Percentiles rank a stretch among this genome's conserved stretches.
Conservation (phyloP, 345 rosid genomes). For the Eucalyptus leucophloia region DNA sequence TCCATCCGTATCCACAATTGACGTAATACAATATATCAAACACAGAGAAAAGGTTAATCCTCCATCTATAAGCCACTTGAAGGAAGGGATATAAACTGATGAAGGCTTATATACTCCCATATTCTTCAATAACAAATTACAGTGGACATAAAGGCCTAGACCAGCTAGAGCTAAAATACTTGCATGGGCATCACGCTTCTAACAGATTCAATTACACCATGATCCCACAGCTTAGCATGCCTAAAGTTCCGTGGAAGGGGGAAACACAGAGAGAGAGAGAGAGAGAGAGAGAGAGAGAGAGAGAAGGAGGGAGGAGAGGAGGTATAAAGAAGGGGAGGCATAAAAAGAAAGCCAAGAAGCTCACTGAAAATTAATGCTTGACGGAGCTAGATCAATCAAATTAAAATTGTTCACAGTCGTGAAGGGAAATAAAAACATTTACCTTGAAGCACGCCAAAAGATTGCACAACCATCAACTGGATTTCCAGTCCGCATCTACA, state of each 20-base stretch:
- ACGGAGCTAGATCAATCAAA: not conserved
- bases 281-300: too few species aligned
- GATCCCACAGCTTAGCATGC: not conserved
- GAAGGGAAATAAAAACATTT: not conserved
- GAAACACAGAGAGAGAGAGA: not conserved
- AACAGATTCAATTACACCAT: not conserved
- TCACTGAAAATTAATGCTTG: not conserved
- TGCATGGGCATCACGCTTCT: not conserved
- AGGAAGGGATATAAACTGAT: not conserved
- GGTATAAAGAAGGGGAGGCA: not conserved
- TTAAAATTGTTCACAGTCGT: not conserved
- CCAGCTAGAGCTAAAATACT: not conserved
- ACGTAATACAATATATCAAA: not conserved
- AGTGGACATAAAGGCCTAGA: not conserved
- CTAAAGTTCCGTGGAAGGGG: not conserved
- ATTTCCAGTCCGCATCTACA: slow-evolving; percentile 91
- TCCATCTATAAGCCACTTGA: not conserved
- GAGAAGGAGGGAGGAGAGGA: not conserved
- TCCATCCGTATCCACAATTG: not conserved
- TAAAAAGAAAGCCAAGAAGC: not conserved
- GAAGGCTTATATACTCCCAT: not conserved
- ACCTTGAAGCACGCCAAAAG: slow-evolving; percentile 91
- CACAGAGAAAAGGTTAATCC: not conserved
- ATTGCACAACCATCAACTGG: slow-evolving; percentile 97
- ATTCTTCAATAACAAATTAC: not conserved